Base-by-base conservation (phyloP, 345 rosid species). In the Stellera chamaejasme region DNA sequence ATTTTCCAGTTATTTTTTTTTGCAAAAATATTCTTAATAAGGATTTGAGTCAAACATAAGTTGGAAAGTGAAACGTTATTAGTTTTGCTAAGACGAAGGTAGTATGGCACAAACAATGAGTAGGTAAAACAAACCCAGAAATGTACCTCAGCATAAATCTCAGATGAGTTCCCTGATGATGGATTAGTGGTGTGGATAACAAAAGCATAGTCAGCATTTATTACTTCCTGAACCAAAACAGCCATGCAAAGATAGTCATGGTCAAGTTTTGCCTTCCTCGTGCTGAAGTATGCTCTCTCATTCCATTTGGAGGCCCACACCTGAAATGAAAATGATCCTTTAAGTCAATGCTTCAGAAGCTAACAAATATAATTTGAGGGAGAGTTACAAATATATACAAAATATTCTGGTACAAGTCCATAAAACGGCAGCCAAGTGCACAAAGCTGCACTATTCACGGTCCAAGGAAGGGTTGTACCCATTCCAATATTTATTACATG, bases 231-330 rank as follows among this genome's bases (percentile, higher is more conserved):
- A 59, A 93, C 96, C 72, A 93, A 79, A 45, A 93, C 97, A 73
- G 99, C 96, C 99, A 93, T 87, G 79, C 97, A 81, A 55, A 93
- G 97, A 63, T 77, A 80, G 45, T 93, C 95, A 69, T 93, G 99
- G 74, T 89, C 96, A 59, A 93, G 64, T 76, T 84, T 89, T 48
- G 77, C 77, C 77, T 80, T 93, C 71, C 73, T 89, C 8, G 95
- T 82, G 83, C 99, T 93, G 76, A 89, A 85, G 79, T 85, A 93
- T 10, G 97, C 97, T 79, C 99, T 84, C 75, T 89, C 99, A 32
- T 93, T 93, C 99, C 99, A 93, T 61, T 93, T 93, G 5, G 99
- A 93, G 60, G 95, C 99, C 99, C 99, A 93, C 52, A 93, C 99
- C 99, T 93, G 76, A 48, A 15, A 55, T 19, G 27, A 61, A 45